phyloP scores from a whole-genome alignment of 495 filamentous ascomycete genomes.

The Aspergillus campestris region DNA sequence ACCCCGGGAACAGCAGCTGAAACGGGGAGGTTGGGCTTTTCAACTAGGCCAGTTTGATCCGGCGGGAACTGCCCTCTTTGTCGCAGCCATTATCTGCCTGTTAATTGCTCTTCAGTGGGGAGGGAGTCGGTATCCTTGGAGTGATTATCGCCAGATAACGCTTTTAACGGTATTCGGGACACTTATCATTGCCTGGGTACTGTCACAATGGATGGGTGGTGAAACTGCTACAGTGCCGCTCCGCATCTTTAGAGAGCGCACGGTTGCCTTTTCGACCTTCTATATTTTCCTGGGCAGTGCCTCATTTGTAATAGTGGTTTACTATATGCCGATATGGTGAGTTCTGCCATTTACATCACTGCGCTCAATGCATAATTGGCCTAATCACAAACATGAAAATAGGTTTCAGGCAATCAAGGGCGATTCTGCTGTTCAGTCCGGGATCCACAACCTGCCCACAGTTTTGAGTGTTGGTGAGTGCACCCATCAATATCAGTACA shows the following conservation, averaged over 20 bases:
- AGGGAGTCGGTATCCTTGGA: conserved; percentile 42
- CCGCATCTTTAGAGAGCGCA: conserved; percentile 51
- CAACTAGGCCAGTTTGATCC: conserved; percentile 46
- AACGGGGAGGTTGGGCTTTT: conserved; percentile 13
- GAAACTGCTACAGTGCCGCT: conserved; percentile 59
- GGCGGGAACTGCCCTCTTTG: conserved; percentile 10
- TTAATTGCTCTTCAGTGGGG: conserved; percentile 14
- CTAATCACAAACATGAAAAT: neutral
- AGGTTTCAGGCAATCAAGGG: conserved; percentile 62
- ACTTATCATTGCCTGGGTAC: conserved; percentile 31
- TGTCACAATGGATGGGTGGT: conserved; percentile 33
- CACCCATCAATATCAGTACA: too few relatives aligned
- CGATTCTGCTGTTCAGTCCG: conserved; percentile 47
- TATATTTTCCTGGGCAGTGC: conserved; percentile 31
- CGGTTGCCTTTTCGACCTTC: conserved; percentile 30
- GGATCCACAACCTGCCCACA: conserved; percentile 18
- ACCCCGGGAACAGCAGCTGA: conserved; percentile 19
- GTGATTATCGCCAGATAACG: conserved; percentile 39
- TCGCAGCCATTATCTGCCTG: conserved; percentile 5
- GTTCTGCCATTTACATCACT: neutral
- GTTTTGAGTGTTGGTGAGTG: conserved; percentile 9
- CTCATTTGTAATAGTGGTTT: conserved; percentile 47
- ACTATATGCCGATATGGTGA: conserved; percentile 55
- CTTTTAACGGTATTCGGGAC: conserved; percentile 39
- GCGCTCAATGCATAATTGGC: neutral